Evolutionary conservation across 2,329 filamentous ascomycete genomes (phyloP).

Genomic region (Tolypocladium ophioglossoides): DNA sequence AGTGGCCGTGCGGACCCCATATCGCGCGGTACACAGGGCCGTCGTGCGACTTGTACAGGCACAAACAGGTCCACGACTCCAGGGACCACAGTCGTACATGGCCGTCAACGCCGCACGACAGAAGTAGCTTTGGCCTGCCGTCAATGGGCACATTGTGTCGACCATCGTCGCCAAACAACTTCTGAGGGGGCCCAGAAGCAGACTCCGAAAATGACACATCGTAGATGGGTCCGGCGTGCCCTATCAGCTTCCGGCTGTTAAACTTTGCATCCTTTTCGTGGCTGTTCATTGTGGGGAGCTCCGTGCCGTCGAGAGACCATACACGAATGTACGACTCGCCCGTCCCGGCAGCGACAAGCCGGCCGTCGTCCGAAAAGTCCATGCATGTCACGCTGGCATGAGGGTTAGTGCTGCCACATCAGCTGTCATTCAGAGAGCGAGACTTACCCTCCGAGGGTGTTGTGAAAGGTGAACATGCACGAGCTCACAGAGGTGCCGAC

Average conservation of each 20-base stretch:
- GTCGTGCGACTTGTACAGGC: slow-evolving; percentile 88
- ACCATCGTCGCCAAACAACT: slow-evolving; percentile 40
- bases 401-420: neutral
- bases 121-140: slow-evolving; percentile 59
- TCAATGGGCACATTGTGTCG: slow-evolving; percentile 31
- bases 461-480: slow-evolving; percentile 98
- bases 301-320: slow-evolving; percentile 81
- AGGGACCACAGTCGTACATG: slow-evolving; percentile 89
- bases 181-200: slow-evolving; percentile 43
- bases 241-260: slow-evolving; percentile 64
- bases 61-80: slow-evolving; percentile 83
- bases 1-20: slow-evolving; percentile 91
- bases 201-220: slow-evolving; percentile 74
- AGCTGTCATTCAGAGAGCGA: neutral
- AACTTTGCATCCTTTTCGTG: slow-evolving; percentile 48
- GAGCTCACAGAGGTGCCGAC: slow-evolving; percentile 76
- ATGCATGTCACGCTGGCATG: slow-evolving; percentile 70
- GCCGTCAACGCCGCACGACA: slow-evolving; percentile 81
- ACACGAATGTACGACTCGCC: slow-evolving; percentile 92
- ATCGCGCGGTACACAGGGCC: slow-evolving; percentile 79
- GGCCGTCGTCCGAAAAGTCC: slow-evolving; percentile 87
- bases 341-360: slow-evolving; percentile 79
- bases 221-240: slow-evolving; percentile 84
- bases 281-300: slow-evolving; percentile 57
- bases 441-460: slow-evolving; percentile 76